Conservation (phyloP, 768 basidiomycete species). For the Mycena albidolilacea region DNA sequence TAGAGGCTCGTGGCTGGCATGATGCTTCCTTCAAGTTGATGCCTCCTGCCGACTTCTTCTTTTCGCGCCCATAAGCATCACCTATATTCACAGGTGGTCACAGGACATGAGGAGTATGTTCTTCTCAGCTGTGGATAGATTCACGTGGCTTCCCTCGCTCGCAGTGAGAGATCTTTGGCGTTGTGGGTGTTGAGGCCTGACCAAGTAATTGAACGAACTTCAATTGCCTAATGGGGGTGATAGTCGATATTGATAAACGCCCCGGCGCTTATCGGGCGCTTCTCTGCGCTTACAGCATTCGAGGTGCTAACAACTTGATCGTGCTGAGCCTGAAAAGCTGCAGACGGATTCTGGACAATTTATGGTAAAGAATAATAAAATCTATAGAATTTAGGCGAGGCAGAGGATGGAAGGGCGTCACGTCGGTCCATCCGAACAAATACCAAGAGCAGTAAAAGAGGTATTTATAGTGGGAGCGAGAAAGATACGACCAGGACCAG, state of each 20-base stretch:
- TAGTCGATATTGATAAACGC: background rate
- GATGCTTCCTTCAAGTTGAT: too few species aligned
- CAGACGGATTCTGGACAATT: too few species aligned
- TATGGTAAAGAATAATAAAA: too few species aligned
- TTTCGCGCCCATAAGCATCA: background rate
- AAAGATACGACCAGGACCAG: too few species aligned
- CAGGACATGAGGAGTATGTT: background rate
- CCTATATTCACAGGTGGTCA: background rate
- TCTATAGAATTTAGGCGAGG: too few species aligned
- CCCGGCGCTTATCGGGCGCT: background rate
- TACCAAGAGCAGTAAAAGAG: too few species aligned
- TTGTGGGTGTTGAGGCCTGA: background rate
- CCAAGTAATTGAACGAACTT: background rate
- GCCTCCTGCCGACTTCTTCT: background rate
- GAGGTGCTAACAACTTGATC: background rate
- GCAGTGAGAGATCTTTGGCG: background rate
- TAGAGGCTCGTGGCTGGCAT: conserved; percentile 1
- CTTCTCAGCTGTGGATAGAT: background rate
- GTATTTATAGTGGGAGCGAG: too few species aligned
- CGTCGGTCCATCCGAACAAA: too few species aligned
- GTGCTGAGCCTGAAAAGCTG: too few species aligned
- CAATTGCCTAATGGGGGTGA: background rate
- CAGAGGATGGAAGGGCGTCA: too few species aligned
- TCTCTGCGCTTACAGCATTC: background rate
- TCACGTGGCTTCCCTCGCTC: background rate